phyloP scores from a whole-genome alignment of 805 yeast genomes.

The Maudiozyma turicensis region DNA sequence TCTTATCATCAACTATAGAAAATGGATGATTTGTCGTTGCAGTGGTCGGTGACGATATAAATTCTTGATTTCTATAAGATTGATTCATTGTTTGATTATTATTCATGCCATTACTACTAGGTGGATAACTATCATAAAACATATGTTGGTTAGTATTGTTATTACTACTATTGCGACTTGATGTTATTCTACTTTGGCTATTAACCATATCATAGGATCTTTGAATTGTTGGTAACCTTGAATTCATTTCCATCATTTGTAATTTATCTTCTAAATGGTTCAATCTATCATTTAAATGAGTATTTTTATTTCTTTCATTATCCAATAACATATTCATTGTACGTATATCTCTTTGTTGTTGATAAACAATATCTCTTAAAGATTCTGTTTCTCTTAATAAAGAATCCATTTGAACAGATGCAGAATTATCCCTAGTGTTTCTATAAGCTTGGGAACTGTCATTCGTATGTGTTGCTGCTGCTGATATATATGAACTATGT shows the following conservation, averaged over 20 bases:
- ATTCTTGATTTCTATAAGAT: background rate
- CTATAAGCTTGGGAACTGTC: too few species aligned
- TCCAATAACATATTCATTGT: constrained; percentile 12
- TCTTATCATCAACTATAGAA: constrained; percentile 4
- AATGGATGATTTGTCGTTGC: constrained; percentile 1
- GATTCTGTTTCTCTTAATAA: constrained; percentile 10
- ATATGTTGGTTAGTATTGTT: too few species aligned
- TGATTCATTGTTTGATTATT: background rate
- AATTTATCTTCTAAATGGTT: constrained; percentile 9
- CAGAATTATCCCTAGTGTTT: background rate
- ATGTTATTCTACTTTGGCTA: too few species aligned
- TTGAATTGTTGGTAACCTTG: background rate
- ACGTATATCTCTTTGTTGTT: constrained; percentile 17
- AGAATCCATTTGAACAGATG: background rate
- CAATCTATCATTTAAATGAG: constrained; percentile 11
- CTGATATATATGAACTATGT: background rate
- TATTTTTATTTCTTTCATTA: constrained; percentile 8
- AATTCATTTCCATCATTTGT: constrained; percentile 6
- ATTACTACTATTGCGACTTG: too few species aligned
- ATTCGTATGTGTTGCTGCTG: too few species aligned
- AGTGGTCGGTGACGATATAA: background rate
- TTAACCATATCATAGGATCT: background rate
- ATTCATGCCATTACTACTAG: background rate
- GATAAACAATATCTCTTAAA: constrained; percentile 12
- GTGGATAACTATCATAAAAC: background rate